Conservation (phyloP, 208 protist species). For the Balamuthia mandrillaris region DNA sequence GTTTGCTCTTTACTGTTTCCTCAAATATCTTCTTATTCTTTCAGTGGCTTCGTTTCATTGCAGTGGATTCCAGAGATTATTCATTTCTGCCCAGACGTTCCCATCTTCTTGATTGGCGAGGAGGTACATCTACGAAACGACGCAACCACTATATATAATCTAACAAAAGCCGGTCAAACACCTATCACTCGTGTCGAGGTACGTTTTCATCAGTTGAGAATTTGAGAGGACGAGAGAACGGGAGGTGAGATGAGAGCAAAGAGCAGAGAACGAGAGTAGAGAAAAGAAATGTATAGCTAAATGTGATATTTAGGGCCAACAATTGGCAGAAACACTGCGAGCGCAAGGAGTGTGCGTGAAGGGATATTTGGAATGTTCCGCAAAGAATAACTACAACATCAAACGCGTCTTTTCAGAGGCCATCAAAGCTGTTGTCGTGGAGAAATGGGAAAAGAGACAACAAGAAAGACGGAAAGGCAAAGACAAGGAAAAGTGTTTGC, state of each 20-base stretch:
- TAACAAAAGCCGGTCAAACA: neutral
- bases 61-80: conserved; percentile 1
- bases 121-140: neutral
- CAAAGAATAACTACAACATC: neutral
- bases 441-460: neutral
- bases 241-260: neutral
- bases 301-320: neutral
- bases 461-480: neutral
- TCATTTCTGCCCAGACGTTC: neutral
- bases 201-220: neutral
- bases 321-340: neutral
- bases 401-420: neutral
- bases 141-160: neutral
- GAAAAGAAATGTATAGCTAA: neutral
- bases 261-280: neutral
- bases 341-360: neutral
- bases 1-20: neutral
- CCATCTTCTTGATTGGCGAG: neutral
- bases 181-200: neutral
- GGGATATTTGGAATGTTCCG: neutral
- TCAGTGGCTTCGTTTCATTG: neutral
- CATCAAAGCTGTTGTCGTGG: neutral
- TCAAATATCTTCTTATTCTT: neutral
- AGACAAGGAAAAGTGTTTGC: neutral
- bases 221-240: neutral